Evolutionary conservation across 305 asterid genomes (phyloP), one percentile per base, ranked within the genome.

Genomic region (Rubia occidens): DNA sequence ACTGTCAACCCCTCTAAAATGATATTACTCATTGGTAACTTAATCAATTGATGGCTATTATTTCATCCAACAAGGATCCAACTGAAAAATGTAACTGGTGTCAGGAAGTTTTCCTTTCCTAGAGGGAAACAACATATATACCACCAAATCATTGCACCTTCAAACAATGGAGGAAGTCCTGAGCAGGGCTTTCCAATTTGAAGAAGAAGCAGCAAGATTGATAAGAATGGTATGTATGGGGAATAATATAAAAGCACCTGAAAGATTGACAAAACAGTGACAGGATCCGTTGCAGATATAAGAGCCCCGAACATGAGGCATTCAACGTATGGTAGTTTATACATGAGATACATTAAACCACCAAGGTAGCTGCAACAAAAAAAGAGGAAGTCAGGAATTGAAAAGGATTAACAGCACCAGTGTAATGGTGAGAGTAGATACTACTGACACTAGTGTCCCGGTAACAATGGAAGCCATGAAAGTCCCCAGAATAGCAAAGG

Each of bases 281-380:
- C 98, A 75, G 98, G 98, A 81, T 94, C 97, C 6, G 96, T 94
- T 60, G 98, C 97, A 18, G 97, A 94, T 83, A 94, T 94, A 67
- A 94, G 95, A 71, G 98, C 96, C 70, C 98, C 97, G 81, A 94
- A 94, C 95, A 94, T 94, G 83, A 94, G 83, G 76, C 98, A 94
- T 77, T 94, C 98, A 71, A 94, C 82, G 77, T 90, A 90, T 32
- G 98, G 98, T 73, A 94, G 92, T 77, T 72, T 85, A 85, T 94
- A 94, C 85, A 86, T 90, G 70, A 94, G 95, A 78, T 47, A 89
- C 67, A 85, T 78, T 67, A 78, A 82, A 71, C 98, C 98, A 40
- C 90, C 97, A 72, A 90, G 87, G 78, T 90, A 94, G 71, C 98
- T 93, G 95, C 82, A 82, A 72, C 65, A 65, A 43, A 68, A 60